phyloP scores from a whole-genome alignment of 2,329 filamentous ascomycete genomes.

The Pleurostoma richardsiae region DNA sequence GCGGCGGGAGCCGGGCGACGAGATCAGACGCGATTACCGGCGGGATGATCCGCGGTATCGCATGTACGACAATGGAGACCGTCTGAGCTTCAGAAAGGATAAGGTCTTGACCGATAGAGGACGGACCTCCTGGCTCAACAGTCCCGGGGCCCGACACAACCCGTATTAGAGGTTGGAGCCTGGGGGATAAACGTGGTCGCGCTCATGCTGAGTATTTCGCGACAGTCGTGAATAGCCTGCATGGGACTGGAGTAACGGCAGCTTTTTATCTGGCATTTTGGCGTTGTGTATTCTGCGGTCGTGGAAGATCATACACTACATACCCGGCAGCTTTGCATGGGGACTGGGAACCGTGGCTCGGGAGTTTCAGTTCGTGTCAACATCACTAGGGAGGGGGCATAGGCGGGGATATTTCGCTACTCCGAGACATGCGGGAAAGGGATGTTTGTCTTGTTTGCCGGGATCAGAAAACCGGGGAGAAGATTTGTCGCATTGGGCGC shows the following conservation, averaged over 20 bases:
- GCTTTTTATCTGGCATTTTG: slow-evolving; percentile 1
- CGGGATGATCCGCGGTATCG: slow-evolving; percentile 19
- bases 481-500: too few relatives aligned
- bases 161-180: slow-evolving; percentile 16
- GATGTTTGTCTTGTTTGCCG: background rate
- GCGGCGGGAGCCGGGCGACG: slow-evolving; percentile 12
- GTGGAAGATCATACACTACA: slow-evolving; percentile 8
- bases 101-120: slow-evolving; percentile 11
- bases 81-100: slow-evolving; percentile 19
- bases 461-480: too few relatives aligned
- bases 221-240: background rate
- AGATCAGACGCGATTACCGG: slow-evolving; percentile 21
- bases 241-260: slow-evolving; percentile 13
- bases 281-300: slow-evolving; percentile 1
- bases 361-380: too few relatives aligned
- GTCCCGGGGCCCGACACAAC: slow-evolving; percentile 19
- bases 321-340: slow-evolving; percentile 10
- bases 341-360: background rate
- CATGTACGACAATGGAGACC: slow-evolving; percentile 22
- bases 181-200: background rate
- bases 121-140: slow-evolving; percentile 19
- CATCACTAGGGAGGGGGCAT: too few relatives aligned
- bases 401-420: too few relatives aligned
- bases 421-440: background rate
- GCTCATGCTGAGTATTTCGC: background rate